Evolutionary conservation across 108 stramenopile genomes (phyloP).

Genomic region (Pseudonitzschia delicatissima): DNA sequence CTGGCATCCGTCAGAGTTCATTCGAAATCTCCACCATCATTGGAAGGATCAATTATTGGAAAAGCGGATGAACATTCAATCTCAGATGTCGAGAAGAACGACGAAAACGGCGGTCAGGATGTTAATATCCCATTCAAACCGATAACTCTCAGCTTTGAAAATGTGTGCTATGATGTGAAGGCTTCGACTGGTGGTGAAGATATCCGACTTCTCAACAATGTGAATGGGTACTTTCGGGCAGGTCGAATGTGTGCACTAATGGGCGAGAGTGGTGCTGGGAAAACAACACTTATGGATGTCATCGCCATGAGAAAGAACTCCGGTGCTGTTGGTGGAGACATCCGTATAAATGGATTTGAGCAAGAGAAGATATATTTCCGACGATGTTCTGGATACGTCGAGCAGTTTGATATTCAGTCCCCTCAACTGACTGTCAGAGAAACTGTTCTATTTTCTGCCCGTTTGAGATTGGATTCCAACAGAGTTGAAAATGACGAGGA

Average conservation of each 20-base stretch:
- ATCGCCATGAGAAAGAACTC: slow-evolving; percentile 67
- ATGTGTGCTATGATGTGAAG: slow-evolving; percentile 64
- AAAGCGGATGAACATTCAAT: not conserved
- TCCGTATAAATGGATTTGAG: slow-evolving; percentile 59
- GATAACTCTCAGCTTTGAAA: slow-evolving; percentile 63
- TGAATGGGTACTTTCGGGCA: slow-evolving; percentile 60
- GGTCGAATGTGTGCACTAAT: slow-evolving; percentile 71
- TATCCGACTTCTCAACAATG: slow-evolving; percentile 51
- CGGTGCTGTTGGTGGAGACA: slow-evolving; percentile 56
- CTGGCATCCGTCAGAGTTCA: slow-evolving; percentile 25
- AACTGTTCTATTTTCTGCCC: slow-evolving; percentile 84
- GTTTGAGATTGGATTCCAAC: slow-evolving; percentile 63
- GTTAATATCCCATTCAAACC: slow-evolving; percentile 62
- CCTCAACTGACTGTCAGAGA: slow-evolving; percentile 83
- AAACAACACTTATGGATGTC: slow-evolving; percentile 56
- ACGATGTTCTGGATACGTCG: slow-evolving; percentile 81
- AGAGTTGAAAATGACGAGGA: slow-evolving; percentile 42
- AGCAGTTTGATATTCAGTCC: slow-evolving; percentile 88
- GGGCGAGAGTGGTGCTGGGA: slow-evolving; percentile 47
- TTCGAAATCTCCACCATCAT: slow-evolving; percentile 12
- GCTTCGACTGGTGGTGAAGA: slow-evolving; percentile 56
- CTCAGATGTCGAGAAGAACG: not conserved
- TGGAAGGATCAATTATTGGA: slow-evolving; percentile 13
- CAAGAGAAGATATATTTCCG: slow-evolving; percentile 63
- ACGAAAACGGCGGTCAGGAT: slow-evolving; percentile 11